Evolutionary conservation across 352 stramenopile genomes (phyloP), one percentile per base, ranked within the genome.

Genomic region (Phytophthora citricola): DNA sequence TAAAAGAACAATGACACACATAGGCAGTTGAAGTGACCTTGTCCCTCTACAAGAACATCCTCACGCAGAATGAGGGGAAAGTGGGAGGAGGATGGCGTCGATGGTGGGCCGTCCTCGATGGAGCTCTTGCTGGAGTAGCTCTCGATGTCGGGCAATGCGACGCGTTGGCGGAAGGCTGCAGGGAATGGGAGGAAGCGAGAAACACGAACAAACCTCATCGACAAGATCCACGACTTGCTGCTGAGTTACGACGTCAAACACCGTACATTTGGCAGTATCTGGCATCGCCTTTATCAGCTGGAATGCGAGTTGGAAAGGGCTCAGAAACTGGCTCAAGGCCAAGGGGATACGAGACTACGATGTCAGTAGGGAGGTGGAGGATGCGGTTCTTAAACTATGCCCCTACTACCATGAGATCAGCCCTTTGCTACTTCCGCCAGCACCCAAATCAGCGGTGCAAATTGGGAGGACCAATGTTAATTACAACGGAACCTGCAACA

Each of bases 61-160:
- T 34, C 29, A 34, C 7, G 29, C 29, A 34, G 29, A 10, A 34
- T n/a, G 31, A 52, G 32, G 7, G 40, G n/a, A n/a, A 56, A 14
- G 17, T 70, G 55, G 55, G n/a, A 65, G 32, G 47, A 59, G 3
- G 62, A 70, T 22, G 32, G 54, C 36, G 46, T 51, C 8, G 40
- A 46, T 29, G 54, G 47, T 12, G 24, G 40, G 0, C 56, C 36
- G 22, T 66, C 63, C 31, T 71, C 63, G 0, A 40, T 66, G 11
- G 56, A 66, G 5, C 32, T 66, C 15, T 26, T 69, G 10, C 38
- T 69, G 39, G 45, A 43, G 4, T 66, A 47, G 45, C 22, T 69
- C 27, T 20, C 24, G 20, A 26, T 36, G 27, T 22, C 34, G 34
- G 41, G 15, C 4, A 63, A 63, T 44, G 54, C 53, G 24, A 20